phyloP scores from a whole-genome alignment of 2,329 filamentous ascomycete species.

The Paraconiothyrium sp. region DNA sequence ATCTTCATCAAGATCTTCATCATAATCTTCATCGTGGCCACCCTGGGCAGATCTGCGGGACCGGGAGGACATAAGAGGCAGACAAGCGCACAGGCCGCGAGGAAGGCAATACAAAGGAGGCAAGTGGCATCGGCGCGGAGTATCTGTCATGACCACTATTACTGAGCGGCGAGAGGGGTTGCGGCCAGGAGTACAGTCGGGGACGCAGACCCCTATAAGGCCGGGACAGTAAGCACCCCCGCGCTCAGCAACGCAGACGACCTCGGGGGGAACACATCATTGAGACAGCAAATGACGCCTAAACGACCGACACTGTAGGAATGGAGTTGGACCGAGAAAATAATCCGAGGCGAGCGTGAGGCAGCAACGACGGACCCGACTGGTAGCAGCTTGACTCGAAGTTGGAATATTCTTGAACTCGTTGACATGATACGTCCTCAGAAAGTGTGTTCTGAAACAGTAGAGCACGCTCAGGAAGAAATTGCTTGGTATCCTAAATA shows the following conservation, averaged over 20 bases:
- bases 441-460: neutral
- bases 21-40: neutral
- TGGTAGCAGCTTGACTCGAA: neutral
- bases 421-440: neutral
- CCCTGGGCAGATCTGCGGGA: neutral
- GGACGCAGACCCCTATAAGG: neutral
- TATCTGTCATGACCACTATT: constrained; percentile 15
- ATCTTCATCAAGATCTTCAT: neutral
- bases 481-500: constrained; percentile 11
- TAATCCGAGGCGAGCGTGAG: too few relatives aligned
- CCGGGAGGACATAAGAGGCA: neutral
- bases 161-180: constrained; percentile 12
- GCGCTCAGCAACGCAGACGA: too few relatives aligned
- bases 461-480: neutral
- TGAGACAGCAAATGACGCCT: too few relatives aligned
- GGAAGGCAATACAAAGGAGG: neutral
- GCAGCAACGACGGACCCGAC: too few relatives aligned
- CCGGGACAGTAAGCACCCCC: too few relatives aligned
- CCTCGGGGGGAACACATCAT: too few relatives aligned
- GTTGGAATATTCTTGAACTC: too few relatives aligned
- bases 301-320: too few relatives aligned
- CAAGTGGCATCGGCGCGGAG: constrained; percentile 15
- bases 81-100: neutral
- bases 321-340: too few relatives aligned
- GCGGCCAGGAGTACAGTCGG: neutral